Evolutionary conservation across 805 yeast species (phyloP).

Genomic region (Candida gorgasii): DNA sequence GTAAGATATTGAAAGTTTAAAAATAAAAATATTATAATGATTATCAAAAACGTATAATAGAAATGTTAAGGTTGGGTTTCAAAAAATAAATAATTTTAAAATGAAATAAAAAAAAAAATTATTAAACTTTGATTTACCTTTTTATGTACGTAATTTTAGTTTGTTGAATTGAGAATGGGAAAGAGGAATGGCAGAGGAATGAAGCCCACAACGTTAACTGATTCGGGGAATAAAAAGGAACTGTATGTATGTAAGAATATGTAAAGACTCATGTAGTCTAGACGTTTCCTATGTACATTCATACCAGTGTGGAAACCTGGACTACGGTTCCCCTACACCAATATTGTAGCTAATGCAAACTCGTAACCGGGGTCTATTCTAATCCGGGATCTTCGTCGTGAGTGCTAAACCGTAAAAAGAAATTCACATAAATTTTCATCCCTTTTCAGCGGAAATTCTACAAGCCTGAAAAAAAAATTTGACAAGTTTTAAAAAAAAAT

Average conservation of each 20-base stretch:
- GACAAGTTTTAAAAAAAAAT: background rate
- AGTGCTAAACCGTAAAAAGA: background rate
- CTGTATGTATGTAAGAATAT: no score
- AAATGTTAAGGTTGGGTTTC: slow-evolving; percentile 1
- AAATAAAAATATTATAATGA: background rate
- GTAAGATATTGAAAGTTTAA: slow-evolving; percentile 3
- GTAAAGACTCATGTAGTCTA: no score
- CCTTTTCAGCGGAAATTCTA: background rate
- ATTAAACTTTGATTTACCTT: slow-evolving; percentile 1
- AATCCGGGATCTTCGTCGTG: background rate
- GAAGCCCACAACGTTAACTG: no score
- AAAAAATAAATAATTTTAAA: background rate
- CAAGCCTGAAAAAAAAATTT: background rate
- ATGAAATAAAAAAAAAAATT: background rate
- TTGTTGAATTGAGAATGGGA: background rate
- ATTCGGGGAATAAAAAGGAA: no score
- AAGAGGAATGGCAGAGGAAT: no score
- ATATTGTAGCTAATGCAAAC: no score
- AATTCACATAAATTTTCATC: background rate
- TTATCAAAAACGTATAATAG: background rate
- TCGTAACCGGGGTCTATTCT: no score
- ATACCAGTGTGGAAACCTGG: no score
- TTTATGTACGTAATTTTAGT: background rate
- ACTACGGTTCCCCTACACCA: no score
- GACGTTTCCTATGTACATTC: no score